Percentiles rank a stretch among this genome's conserved stretches.
phyloP scores from a whole-genome alignment of 2,329 filamentous ascomycete species.

The Pseudogymnoascus sp. region DNA sequence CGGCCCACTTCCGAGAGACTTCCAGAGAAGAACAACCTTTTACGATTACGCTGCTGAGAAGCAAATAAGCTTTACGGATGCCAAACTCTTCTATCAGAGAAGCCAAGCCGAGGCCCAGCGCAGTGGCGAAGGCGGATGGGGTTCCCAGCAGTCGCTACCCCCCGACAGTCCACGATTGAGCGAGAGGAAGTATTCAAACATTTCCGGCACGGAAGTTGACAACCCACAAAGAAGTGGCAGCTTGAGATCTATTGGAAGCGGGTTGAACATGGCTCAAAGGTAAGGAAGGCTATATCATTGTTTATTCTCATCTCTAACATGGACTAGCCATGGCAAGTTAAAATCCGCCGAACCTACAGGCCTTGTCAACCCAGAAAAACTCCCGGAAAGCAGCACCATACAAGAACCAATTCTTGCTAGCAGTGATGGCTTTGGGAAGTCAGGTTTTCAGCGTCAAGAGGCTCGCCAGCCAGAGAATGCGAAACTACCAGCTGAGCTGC shows the following conservation, averaged over 20 bases:
- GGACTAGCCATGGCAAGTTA: slow-evolving; percentile 18
- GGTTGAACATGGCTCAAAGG: slow-evolving; percentile 18
- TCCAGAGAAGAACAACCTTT: slow-evolving; percentile 68
- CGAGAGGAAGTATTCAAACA: slow-evolving; percentile 20
- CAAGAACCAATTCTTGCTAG: slow-evolving; percentile 22
- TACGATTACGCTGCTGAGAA: slow-evolving; percentile 93
- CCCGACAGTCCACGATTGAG: slow-evolving; percentile 24
- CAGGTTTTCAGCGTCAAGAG: slow-evolving; percentile 4
- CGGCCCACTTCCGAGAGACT: slow-evolving; percentile 53
- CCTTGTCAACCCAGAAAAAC: slow-evolving; percentile 23
- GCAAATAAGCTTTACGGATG: slow-evolving; percentile 86
- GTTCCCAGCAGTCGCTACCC: slow-evolving; percentile 21
- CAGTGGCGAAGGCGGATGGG: slow-evolving; percentile 26
- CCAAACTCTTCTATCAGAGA: slow-evolving; percentile 91
- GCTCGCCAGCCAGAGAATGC: slow-evolving; percentile 21
- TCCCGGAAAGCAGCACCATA: slow-evolving; percentile 24
- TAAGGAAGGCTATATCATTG: slow-evolving; percentile 7
- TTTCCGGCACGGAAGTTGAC: slow-evolving; percentile 18
- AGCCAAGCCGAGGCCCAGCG: slow-evolving; percentile 53
- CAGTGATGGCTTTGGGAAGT: slow-evolving; percentile 19
- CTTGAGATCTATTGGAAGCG: slow-evolving; percentile 23
- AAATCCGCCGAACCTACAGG: slow-evolving; percentile 22
- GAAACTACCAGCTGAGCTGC: slow-evolving; percentile 45
- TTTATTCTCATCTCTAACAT: slow-evolving; percentile 8
- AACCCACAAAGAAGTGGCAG: slow-evolving; percentile 22